phyloP scores from a whole-genome alignment of 129 eudicot genomes.

The Escallonia rubra region DNA sequence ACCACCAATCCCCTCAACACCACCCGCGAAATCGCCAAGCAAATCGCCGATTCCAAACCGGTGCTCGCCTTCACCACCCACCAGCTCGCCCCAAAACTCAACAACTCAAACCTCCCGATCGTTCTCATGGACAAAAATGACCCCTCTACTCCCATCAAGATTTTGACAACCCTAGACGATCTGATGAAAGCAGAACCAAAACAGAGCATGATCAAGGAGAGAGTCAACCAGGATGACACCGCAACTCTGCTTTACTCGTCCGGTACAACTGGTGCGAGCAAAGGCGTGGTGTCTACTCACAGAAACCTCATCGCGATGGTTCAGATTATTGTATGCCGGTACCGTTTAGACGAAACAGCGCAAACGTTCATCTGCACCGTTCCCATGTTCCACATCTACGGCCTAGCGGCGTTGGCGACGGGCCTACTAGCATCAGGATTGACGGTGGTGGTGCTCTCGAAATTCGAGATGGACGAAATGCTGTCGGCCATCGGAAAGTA shows the following conservation, averaged over 20 bases:
- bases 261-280: constrained; percentile 94
- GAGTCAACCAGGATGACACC: constrained; percentile 62
- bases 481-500: constrained; percentile 51
- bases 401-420: constrained; percentile 76
- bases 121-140: constrained; percentile 32
- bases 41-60: constrained; percentile 77
- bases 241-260: constrained; percentile 89
- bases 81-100: constrained; percentile 54
- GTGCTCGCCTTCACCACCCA: constrained; percentile 61
- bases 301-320: constrained; percentile 79
- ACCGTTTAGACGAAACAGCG: constrained; percentile 22
- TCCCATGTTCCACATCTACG: constrained; percentile 97
- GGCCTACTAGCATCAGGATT: constrained; percentile 81
- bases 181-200: constrained; percentile 56
- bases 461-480: constrained; percentile 84
- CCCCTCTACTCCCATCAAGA: background rate
- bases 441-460: constrained; percentile 71
- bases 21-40: constrained; percentile 57
- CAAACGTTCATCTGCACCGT: constrained; percentile 75
- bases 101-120: constrained; percentile 47
- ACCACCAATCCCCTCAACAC: constrained; percentile 92
- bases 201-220: constrained; percentile 41
- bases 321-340: constrained; percentile 51
- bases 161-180: constrained; percentile 32
- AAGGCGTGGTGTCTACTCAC: constrained; percentile 93